These are phyloP conservation scores for Thecaphora frezii DNA, from an alignment of 1,284 basidiomycete species.

Conservation along the genomic window DNA sequence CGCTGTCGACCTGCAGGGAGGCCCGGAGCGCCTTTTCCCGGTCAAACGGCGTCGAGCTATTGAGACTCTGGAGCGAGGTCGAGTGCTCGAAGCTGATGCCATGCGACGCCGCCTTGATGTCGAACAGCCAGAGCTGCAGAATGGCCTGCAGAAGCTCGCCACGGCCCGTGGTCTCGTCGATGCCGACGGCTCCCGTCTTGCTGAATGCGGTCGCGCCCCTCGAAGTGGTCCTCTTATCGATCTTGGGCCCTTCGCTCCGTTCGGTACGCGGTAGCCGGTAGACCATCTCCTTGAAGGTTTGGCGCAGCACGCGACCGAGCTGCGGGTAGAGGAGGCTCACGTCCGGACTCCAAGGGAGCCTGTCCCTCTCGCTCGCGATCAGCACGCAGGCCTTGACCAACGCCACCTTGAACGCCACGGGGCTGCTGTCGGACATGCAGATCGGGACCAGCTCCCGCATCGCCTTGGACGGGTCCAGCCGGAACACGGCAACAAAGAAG, in stretches of 20 bases:
- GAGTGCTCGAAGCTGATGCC: slow-evolving; percentile 21
- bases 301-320: slow-evolving; percentile 30
- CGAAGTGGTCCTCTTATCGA: slow-evolving; percentile 18
- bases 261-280: slow-evolving; percentile 21
- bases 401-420: slow-evolving; percentile 42
- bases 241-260: background rate
- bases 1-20: slow-evolving; percentile 33
- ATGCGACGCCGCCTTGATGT: slow-evolving; percentile 27
- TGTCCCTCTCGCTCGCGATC: slow-evolving; percentile 35
- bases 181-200: slow-evolving; percentile 11
- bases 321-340: slow-evolving; percentile 43
- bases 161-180: slow-evolving; percentile 36
- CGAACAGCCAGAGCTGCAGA: slow-evolving; percentile 43
- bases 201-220: background rate
- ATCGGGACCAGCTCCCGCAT: slow-evolving; percentile 41
- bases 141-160: slow-evolving; percentile 44
- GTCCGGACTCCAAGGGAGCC: slow-evolving; percentile 40
- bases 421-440: slow-evolving; percentile 39
- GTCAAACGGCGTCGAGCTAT: slow-evolving; percentile 10
- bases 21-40: slow-evolving; percentile 25
- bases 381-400: slow-evolving; percentile 45
- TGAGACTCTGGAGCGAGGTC: slow-evolving; percentile 1
- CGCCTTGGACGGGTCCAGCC: slow-evolving; percentile 47
- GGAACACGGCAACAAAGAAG: slow-evolving; percentile 50
- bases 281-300: slow-evolving; percentile 36